phyloP scores from a whole-genome alignment of 139 green algal genomes.

The Spirogloea muscicola region DNA sequence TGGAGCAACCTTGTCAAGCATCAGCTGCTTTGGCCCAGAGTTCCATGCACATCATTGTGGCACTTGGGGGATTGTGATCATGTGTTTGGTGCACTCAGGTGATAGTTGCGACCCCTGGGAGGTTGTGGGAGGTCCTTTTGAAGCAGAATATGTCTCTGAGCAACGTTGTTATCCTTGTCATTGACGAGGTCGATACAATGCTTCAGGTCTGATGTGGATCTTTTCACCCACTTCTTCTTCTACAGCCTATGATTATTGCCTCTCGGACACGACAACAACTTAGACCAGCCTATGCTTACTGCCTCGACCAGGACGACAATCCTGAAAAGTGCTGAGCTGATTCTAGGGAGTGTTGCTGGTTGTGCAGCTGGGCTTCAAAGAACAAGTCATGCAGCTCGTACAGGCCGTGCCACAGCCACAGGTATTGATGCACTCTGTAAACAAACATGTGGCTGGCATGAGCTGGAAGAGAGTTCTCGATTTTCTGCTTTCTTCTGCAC shows the following conservation, averaged over 20 bases:
- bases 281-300: background rate
- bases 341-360: background rate
- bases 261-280: background rate
- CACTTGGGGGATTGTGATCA: no score
- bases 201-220: background rate
- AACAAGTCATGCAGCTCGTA: conserved; percentile 1
- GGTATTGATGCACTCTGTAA: no score
- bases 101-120: background rate
- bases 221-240: background rate
- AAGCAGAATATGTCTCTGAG: conserved; percentile 1
- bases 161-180: no score
- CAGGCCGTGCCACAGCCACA: background rate
- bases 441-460: no score
- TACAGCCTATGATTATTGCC: background rate
- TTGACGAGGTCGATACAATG: conserved; percentile 29
- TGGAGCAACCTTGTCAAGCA: no score
- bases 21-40: no score
- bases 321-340: background rate
- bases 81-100: background rate
- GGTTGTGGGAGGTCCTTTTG: background rate
- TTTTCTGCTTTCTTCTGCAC: no score
- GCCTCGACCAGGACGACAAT: background rate
- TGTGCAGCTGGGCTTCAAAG: conserved; percentile 1
- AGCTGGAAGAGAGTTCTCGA: no score
- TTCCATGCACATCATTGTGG: no score